Base-by-base conservation (phyloP, 192 early-diverging fungal species). In the Chytriomyces sp. region DNA sequence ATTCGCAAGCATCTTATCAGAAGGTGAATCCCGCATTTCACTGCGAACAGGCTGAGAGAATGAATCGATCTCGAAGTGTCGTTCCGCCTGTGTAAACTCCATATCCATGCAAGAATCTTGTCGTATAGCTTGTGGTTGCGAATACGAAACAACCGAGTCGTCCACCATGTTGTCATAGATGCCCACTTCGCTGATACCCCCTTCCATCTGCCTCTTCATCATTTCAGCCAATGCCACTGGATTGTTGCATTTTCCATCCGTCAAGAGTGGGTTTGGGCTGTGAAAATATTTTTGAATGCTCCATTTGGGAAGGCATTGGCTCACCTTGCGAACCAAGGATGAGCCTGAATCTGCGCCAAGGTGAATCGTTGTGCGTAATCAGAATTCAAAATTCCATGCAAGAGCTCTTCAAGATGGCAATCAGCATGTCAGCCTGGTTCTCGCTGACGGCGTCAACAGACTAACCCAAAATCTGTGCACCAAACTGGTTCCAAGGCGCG, bases 291-390 rank as follows among this genome's bases (percentile, higher is more conserved):
- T 41, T 26, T 66, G 19, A 58, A 8, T 32, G 14, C 28, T 2
- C 49, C 17, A 22, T 25, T 41, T 36, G 30, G 19, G 34, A 59
- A 28, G 14, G 30, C 40, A 58, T 10, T 22, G 5, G 49, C 75
- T 30, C 52, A 87, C 84, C 76, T 72, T 26, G 55, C 68, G 57
- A 85, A 84, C 89, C 89, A 91, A 10, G 82, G 74, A 65, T 81
- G 76, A 19, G 41, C 63, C 37, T 66, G 32, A 8, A 91, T 82
- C 30, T 77, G 77, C 19, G 75, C 73, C 32, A 89, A 70, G 8
- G 41, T 77, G 31, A 72, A 83, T 39, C 88, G 73, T 22, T 76
- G 59, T 4, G 59, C 55, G 0, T 83, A 52, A 56, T 88, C 82
- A 31, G 76, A 75, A 37, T 81, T 77, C 0, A 91, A 72, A 54